Evolutionary conservation across 2,329 filamentous ascomycete species (phyloP).

Genomic region (Trichophyton rubrum): DNA sequence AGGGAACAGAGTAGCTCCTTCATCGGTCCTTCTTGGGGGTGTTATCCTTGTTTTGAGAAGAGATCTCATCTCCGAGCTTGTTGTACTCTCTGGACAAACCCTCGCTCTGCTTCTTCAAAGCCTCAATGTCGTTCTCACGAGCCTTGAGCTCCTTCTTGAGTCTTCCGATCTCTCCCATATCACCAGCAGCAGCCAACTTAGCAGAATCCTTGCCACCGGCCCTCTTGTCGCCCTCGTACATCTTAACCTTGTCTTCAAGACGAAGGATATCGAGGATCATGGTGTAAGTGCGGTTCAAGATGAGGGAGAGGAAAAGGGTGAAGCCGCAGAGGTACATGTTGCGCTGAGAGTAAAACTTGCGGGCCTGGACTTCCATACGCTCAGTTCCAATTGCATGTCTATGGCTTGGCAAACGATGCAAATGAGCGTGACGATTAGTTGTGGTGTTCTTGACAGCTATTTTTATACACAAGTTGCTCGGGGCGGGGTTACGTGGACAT

Average conservation of each 20-base stretch:
- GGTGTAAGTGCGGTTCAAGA: conserved; percentile 93
- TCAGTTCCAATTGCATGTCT: conserved; percentile 74
- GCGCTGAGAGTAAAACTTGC: conserved; percentile 99
- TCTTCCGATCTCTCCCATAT: conserved; percentile 62
- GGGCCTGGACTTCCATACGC: conserved; percentile 94
- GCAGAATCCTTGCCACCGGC: conserved; percentile 54
- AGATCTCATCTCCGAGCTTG: conserved; percentile 70
- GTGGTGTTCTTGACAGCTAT: not conserved
- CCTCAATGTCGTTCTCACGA: conserved; percentile 74
- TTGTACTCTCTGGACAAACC: conserved; percentile 77
- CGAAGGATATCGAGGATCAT: conserved; percentile 90
- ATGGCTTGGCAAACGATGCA: conserved; percentile 15
- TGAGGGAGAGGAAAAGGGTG: conserved; percentile 95
- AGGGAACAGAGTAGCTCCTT: conserved; percentile 11
- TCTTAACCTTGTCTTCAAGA: conserved; percentile 83
- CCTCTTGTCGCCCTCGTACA: conserved; percentile 56
- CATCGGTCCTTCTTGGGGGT: conserved; percentile 46
- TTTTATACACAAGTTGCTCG: not conserved
- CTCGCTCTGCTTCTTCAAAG: conserved; percentile 82
- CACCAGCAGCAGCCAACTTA: conserved; percentile 60
- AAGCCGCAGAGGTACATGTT: conserved; percentile 99
- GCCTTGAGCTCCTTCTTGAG: conserved; percentile 56
- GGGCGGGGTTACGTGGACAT: conserved; percentile 21
- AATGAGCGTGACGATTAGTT: conserved; percentile 12
- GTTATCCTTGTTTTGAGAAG: conserved; percentile 36